These are phyloP conservation scores for Plasmodium vivax DNA, from an alignment of 169 alveolate genomes.

Conservation along the genomic window DNA sequence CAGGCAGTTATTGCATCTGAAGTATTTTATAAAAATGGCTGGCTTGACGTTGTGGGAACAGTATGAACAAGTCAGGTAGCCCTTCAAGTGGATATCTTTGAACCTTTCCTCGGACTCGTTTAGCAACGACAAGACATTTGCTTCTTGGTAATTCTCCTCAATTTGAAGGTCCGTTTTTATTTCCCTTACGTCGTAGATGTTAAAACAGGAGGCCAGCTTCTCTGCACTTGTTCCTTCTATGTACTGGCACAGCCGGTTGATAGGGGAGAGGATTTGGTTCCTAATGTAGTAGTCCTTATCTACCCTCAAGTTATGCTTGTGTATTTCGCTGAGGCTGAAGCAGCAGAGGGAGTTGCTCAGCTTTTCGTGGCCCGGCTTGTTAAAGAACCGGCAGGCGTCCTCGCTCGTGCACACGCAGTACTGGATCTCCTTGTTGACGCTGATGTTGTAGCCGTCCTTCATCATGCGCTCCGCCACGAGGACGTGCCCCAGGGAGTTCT, in stretches of 20 bases:
- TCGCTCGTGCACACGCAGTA: slow-evolving; percentile 91
- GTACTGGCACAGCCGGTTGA: slow-evolving; percentile 91
- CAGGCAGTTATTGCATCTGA: slow-evolving; percentile 50
- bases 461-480: slow-evolving; percentile 93
- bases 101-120: slow-evolving; percentile 67
- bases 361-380: slow-evolving; percentile 43
- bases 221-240: slow-evolving; percentile 91
- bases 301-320: slow-evolving; percentile 81
- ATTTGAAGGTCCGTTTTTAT: slow-evolving; percentile 54
- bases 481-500: slow-evolving; percentile 95
- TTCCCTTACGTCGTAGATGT: slow-evolving; percentile 54
- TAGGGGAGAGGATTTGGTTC: slow-evolving; percentile 94
- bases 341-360: slow-evolving; percentile 88
- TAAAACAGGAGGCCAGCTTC: slow-evolving; percentile 77
- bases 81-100: slow-evolving; percentile 59
- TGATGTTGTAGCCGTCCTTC: slow-evolving; percentile 87
- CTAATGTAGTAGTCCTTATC: slow-evolving; percentile 93
- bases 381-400: slow-evolving; percentile 33
- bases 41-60: slow-evolving; percentile 63
- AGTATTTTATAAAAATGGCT: slow-evolving; percentile 56
- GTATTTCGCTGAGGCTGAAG: slow-evolving; percentile 90
- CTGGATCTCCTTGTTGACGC: slow-evolving; percentile 93
- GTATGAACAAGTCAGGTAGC: slow-evolving; percentile 37
- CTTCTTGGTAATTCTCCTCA: slow-evolving; percentile 42
- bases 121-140: slow-evolving; percentile 59